These are phyloP conservation scores for Silene latifolia DNA, from an alignment of 148 eudicot species.

Conservation along the genomic window DNA sequence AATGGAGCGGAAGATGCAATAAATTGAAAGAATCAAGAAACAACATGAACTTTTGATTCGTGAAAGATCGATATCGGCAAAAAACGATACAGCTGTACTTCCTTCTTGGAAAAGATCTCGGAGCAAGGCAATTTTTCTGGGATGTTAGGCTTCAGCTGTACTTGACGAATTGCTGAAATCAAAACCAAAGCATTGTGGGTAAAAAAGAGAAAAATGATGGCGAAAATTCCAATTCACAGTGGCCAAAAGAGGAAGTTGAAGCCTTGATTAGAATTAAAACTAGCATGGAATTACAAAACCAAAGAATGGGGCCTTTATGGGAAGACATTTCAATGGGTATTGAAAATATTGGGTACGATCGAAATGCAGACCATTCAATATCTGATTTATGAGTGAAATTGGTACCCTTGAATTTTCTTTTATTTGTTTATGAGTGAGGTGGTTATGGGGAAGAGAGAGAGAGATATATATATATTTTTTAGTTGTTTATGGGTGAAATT, in stretches of 20 bases:
- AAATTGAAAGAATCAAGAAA: conserved; percentile 53
- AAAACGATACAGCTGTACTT: conserved; percentile 72
- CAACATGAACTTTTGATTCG: conserved; percentile 57
- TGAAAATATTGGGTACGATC: conserved; percentile 60
- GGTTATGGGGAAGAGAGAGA: too few species aligned
- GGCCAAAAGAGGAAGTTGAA: conserved; percentile 86
- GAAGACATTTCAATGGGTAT: conserved; percentile 66
- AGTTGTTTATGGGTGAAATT: too few species aligned
- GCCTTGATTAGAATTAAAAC: conserved; percentile 60
- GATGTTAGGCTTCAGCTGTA: conserved; percentile 20
- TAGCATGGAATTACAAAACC: conserved; percentile 42
- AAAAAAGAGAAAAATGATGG: conserved; percentile 24
- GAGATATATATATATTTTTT: too few species aligned
- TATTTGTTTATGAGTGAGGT: too few species aligned
- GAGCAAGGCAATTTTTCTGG: conserved; percentile 31
- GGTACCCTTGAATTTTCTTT: too few species aligned
- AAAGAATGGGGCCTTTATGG: conserved; percentile 65
- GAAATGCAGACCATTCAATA: too few species aligned
- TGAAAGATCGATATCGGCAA: conserved; percentile 54
- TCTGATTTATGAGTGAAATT: too few species aligned
- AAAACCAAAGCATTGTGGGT: conserved; percentile 21
- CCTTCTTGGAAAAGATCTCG: conserved; percentile 61
- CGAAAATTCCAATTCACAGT: conserved; percentile 42
- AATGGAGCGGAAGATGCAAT: conserved; percentile 67
- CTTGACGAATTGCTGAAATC: conserved; percentile 25